Base-by-base conservation (phyloP, 768 basidiomycete genomes). In the Cyclocybe cylindracea region DNA sequence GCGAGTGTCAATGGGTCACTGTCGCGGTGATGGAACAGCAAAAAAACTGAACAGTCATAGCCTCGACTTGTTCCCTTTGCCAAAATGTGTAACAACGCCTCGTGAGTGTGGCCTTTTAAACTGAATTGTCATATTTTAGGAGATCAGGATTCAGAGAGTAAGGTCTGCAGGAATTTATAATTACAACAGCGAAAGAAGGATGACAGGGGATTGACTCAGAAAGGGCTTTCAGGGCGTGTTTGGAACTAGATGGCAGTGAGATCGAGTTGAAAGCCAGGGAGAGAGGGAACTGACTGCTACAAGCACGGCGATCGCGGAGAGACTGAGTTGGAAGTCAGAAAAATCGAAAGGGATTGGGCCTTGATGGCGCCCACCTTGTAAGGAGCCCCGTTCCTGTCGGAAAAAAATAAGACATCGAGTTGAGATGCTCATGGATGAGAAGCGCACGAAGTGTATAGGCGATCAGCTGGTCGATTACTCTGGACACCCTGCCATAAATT, bases 371-470 rank as follows among this genome's bases (percentile, higher is more conserved):
- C 34, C 14, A 41, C 51, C 60, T 58, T 3, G 59, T 58, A 10
- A 62, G 48, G 9, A 57, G 43, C 6, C 61, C 59, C 18, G 59
- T 57, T 19, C 57, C 54, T 59, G 18, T 19, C 14, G 3, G 32
- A 29, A 14, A 10, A 16, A 2, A n/a, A 14, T 4, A 18, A 39
- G 16, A 11, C 33, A 47, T n/a, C 18, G 7, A 0, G 10, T 11
- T 1, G 6, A 11, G n/a, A 19, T 24, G 7, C 10, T 3, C 10
- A 31, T 11, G 18, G 10, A 3, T 2, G 24, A 56, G 24, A 24
- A 24, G 24, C 61, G 11, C 50, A 62, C 65, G 61, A 31, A 66
- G 55, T 4, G 65, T 65, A 54, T 55, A 64, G 3, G 51, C 55
- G 18, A 61, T 45, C 19, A 66, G 39, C 7, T 60, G 56, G 10